A percentile compares a stretch with the other conserved stretches of the same genome.
Evolutionary conservation across 2,329 filamentous ascomycete species (phyloP).

Genomic region (Rhytidhysteron rufulum): DNA sequence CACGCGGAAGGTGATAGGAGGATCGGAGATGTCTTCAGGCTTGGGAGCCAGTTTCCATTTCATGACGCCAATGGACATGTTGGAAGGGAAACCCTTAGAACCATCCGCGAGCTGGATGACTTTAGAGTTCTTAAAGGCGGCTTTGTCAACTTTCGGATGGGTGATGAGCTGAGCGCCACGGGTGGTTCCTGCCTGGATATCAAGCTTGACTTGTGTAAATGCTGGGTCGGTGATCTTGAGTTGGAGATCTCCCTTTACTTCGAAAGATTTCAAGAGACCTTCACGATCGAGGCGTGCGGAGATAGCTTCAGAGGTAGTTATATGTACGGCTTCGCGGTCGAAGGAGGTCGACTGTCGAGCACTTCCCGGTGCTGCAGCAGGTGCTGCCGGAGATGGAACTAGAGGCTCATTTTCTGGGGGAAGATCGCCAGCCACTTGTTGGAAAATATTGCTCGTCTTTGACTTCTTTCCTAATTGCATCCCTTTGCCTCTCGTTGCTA

Average conservation of each 20-base stretch:
- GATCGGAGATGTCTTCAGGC: slow-evolving; percentile 71
- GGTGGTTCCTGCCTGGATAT: slow-evolving; percentile 69
- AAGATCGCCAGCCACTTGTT: slow-evolving; percentile 87
- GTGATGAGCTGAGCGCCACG: slow-evolving; percentile 89
- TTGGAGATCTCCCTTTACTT: slow-evolving; percentile 88
- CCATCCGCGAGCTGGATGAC: slow-evolving; percentile 86
- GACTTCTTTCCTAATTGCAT: slow-evolving; percentile 99
- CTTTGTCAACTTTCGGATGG: slow-evolving; percentile 93
- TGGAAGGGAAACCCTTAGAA: slow-evolving; percentile 85
- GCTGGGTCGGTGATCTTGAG: slow-evolving; percentile 84
- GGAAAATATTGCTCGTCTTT: slow-evolving; percentile 95
- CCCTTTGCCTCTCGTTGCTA: slow-evolving; percentile 83
- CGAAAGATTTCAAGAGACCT: slow-evolving; percentile 78
- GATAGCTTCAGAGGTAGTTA: slow-evolving; percentile 86
- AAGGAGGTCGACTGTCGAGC: slow-evolving; percentile 61
- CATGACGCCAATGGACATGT: slow-evolving; percentile 88
- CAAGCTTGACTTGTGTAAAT: slow-evolving; percentile 87
- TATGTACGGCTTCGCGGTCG: slow-evolving; percentile 80
- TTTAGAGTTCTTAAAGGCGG: slow-evolving; percentile 76
- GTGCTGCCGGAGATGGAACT: slow-evolving; percentile 54
- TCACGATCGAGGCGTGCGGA: slow-evolving; percentile 85
- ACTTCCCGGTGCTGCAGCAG: slow-evolving; percentile 50
- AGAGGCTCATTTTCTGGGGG: slow-evolving; percentile 83
- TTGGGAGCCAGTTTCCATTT: slow-evolving; percentile 87
- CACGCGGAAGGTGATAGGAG: slow-evolving; percentile 93